These are phyloP conservation scores for Teunomyces aglyptinius DNA, from an alignment of 805 yeast genomes.

Conservation along the genomic window DNA sequence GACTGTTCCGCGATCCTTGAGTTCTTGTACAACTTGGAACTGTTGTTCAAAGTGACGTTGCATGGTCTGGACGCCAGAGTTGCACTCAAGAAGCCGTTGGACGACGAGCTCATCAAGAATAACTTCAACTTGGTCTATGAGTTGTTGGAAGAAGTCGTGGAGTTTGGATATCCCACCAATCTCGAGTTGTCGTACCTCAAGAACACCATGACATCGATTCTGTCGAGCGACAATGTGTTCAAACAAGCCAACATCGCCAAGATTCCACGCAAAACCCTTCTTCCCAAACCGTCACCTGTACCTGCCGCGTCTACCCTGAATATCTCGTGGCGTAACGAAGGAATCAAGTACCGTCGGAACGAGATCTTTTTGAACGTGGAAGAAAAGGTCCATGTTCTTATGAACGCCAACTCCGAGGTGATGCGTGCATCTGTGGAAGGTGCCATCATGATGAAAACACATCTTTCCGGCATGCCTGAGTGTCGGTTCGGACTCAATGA, in stretches of 20 bases:
- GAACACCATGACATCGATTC: conserved; percentile 11
- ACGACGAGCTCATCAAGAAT: conserved; percentile 49
- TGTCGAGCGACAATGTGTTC: conserved; percentile 18
- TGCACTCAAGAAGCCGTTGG: conserved; percentile 12
- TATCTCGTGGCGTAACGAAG: conserved; percentile 68
- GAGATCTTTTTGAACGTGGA: conserved; percentile 74
- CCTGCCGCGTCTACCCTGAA: conserved; percentile 10
- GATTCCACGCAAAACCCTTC: not conserved
- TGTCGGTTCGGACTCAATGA: conserved; percentile 81
- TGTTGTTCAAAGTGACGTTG: conserved; percentile 42
- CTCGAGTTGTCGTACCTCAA: conserved; percentile 46
- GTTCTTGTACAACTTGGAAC: conserved; percentile 63
- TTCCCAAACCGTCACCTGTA: not conserved
- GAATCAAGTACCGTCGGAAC: conserved; percentile 75
- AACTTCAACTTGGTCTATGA: conserved; percentile 74
- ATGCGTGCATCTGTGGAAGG: conserved; percentile 78
- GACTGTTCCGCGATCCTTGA: conserved; percentile 82
- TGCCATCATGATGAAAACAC: conserved; percentile 64
- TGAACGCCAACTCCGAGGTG: conserved; percentile 62
- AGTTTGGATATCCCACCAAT: conserved; percentile 74
- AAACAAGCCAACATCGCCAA: conserved; percentile 12
- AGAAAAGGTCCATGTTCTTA: conserved; percentile 70
- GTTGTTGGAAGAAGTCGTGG: conserved; percentile 70
- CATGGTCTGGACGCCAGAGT: conserved; percentile 10
- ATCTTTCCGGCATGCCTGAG: conserved; percentile 76